Conservation (phyloP, 179 eudicot species). For the Beta lomatogona region DNA sequence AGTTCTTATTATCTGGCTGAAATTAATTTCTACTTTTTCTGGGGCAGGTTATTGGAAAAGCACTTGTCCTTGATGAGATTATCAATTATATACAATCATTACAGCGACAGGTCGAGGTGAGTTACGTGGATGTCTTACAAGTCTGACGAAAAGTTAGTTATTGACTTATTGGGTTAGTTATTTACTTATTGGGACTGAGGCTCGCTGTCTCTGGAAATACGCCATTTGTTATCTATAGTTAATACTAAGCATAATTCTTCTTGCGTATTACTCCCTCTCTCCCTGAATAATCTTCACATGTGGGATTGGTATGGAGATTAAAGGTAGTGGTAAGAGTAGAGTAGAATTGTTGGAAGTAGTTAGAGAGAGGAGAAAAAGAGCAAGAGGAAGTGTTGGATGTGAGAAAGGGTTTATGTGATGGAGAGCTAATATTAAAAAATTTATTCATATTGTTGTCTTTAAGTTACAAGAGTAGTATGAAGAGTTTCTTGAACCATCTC, state of each 20-base stretch:
- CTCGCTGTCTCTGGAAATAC: background rate
- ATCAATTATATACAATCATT: slow-evolving; percentile 92
- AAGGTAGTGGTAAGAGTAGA: too few species aligned
- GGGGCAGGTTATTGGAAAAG: slow-evolving; percentile 85
- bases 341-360: too few species aligned
- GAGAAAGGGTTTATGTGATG: too few species aligned
- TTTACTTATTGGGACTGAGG: background rate
- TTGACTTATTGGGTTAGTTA: background rate
- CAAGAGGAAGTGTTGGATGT: too few species aligned
- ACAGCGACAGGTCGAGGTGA: slow-evolving; percentile 93
- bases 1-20: background rate
- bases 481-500: background rate
- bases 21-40: slow-evolving; percentile 4
- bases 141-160: background rate
- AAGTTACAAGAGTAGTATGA: too few species aligned
- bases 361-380: too few species aligned
- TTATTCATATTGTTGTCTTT: too few species aligned
- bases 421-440: too few species aligned
- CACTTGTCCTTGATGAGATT: slow-evolving; percentile 93
- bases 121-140: background rate
- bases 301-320: too few species aligned
- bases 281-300: background rate
- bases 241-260: background rate
- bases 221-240: background rate
- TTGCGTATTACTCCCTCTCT: background rate